Evolutionary conservation across 1,284 basidiomycete genomes (phyloP), one percentile per base, ranked within the genome.

Genomic region (Cutaneotrichosporon spelunceum): DNA sequence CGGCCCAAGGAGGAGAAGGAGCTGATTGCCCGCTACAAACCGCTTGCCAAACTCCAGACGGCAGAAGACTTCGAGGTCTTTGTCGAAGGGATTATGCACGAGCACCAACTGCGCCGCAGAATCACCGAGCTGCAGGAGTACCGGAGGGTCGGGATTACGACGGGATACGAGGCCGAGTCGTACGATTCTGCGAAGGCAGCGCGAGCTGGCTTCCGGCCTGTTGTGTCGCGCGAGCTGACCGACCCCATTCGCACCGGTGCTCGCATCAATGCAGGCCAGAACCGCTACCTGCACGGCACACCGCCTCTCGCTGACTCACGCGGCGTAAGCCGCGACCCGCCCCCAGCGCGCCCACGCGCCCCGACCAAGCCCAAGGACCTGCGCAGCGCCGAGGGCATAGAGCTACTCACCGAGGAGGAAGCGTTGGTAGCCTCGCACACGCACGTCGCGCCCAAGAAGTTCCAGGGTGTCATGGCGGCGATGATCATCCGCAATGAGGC

Each of bases 31-130:
- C 87, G 94, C 36, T 84, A 95, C 64, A 90, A 94, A 70, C 92
- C 93, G 19, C 96, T 98, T 78, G 88, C 95, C 26, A 88, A 90
- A 62, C 81, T 98, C 52, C 93, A 97, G 77, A 95, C 93, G 0
- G 88, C 91, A 1, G 86, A 89, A 62, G 94, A 99, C 75, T 96
- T 91, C 70, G 95, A 99, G 74, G 83, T 83, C 3, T 90, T 99
- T 72, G 83, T 89, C 30, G 86, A 93, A 24, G 94, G 96, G 57
- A 85, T 98, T 60, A 84, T 97, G 30, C 94, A 91, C 93, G 81
- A 96, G 78, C 85, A 89, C 24, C 82, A 88, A 55, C 82, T 97
- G 13, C 85, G 92, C 7, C 91, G 90, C 72, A 83, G 88, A 47
- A 94, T 96, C 71, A 84, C 87, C 60, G 93, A 96, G 67, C 81